phyloP scores from a whole-genome alignment of 306 rosid species.

The Cotoneaster glaucophyllus region DNA sequence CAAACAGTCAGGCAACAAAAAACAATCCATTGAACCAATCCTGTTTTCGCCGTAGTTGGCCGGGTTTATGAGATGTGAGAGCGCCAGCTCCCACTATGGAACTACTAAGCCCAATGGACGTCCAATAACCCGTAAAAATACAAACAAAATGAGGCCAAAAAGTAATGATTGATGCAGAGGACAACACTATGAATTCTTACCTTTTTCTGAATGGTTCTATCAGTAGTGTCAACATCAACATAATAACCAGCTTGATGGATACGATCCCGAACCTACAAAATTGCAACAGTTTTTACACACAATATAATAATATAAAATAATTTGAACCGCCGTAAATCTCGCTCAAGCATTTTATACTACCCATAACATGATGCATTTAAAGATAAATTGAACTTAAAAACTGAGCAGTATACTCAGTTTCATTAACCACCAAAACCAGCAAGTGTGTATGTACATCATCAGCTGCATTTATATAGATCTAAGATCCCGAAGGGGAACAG shows the following conservation, averaged over 20 bases:
- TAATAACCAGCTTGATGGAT: conserved; percentile 66
- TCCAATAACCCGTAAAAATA: not conserved
- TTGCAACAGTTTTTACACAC: conserved; percentile 7
- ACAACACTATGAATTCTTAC: conserved; percentile 17
- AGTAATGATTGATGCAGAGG: not conserved
- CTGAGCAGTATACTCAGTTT: not conserved
- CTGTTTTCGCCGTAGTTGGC: not conserved
- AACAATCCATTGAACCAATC: not conserved
- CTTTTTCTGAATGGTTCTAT: conserved; percentile 91
- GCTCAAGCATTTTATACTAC: not conserved
- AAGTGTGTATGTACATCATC: not conserved
- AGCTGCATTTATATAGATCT: not conserved
- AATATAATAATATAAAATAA: not conserved
- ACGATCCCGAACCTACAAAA: conserved; percentile 60
- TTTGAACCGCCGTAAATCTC: not conserved
- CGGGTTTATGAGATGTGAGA: not conserved
- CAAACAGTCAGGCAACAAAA: not conserved
- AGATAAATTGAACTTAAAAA: not conserved
- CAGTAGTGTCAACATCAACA: conserved; percentile 79
- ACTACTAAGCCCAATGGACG: not conserved
- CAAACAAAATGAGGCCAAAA: not conserved
- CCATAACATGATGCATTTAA: not conserved
- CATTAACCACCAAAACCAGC: not conserved
- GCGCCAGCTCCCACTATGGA: not conserved
- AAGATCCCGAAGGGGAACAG: not conserved